A percentile compares a stretch with the other conserved stretches of the same genome.
phyloP scores from a whole-genome alignment of 257 asterid species.

The Jacaranda copaia region DNA sequence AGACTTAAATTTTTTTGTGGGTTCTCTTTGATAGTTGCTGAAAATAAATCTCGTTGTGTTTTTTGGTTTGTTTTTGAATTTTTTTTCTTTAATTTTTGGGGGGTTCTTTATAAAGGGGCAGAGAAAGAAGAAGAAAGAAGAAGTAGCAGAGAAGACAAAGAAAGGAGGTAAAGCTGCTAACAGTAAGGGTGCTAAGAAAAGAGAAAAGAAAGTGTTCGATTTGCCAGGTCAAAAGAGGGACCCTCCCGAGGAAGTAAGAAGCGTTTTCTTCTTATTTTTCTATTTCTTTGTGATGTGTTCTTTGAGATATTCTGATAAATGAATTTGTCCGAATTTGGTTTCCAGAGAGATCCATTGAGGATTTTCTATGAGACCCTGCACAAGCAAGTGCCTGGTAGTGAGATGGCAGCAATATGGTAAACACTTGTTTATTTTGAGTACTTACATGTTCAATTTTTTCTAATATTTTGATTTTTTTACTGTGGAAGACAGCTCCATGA shows the following conservation, averaged over 20 bases:
- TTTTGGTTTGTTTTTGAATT: background rate
- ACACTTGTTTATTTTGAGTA: constrained; percentile 5
- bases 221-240: constrained; percentile 72
- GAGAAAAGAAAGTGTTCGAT: constrained; percentile 57
- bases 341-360: constrained; percentile 64
- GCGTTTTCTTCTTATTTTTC: background rate
- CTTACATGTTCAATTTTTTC: background rate
- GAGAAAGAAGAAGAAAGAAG: constrained; percentile 42
- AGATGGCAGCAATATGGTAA: constrained; percentile 72
- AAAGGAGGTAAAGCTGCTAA: constrained; percentile 41
- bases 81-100: background rate
- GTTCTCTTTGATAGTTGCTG: background rate
- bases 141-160: constrained; percentile 41
- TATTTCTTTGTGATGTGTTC: background rate
- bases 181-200: constrained; percentile 40
- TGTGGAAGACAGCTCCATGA: background rate
- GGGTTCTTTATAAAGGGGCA: constrained; percentile 34
- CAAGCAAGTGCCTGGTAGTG: constrained; percentile 66
- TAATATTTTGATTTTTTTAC: background rate
- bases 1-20: background rate
- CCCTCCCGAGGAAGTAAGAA: constrained; percentile 60
- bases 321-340: constrained; percentile 12
- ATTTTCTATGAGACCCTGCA: constrained; percentile 63
- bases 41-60: background rate
- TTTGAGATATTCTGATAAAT: background rate